phyloP scores from a whole-genome alignment of 129 eudicot species.

The Centaurea solstitialis region DNA sequence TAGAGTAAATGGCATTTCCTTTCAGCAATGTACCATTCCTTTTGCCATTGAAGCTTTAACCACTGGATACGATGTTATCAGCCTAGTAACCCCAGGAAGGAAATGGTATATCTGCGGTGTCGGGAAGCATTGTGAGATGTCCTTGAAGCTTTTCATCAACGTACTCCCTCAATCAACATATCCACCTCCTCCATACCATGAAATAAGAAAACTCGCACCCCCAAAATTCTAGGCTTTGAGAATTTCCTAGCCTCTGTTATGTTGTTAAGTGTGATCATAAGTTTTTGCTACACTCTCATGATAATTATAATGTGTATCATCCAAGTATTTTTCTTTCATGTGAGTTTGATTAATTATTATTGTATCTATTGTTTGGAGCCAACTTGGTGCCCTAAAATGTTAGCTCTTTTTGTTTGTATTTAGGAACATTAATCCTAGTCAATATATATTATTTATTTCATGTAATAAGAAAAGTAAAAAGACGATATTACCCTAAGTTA shows the following conservation, averaged over 20 bases:
- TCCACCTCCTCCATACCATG: conserved; percentile 26
- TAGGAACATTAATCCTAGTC: neutral
- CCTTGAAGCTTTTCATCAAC: conserved; percentile 37
- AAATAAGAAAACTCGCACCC: conserved; percentile 14
- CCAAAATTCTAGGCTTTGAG: conserved; percentile 15
- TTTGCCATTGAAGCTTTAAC: conserved; percentile 18
- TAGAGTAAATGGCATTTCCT: conserved; percentile 30
- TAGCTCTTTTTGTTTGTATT: neutral
- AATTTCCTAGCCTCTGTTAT: neutral
- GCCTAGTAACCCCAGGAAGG: conserved; percentile 29
- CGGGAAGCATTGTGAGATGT: conserved; percentile 25
- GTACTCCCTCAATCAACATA: conserved; percentile 26
- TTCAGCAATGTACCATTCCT: conserved; percentile 26
- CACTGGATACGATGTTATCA: conserved; percentile 32
- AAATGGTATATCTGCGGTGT: conserved; percentile 49
- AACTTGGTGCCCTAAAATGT: neutral
- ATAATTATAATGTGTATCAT: neutral
- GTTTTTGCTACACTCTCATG: too few relatives aligned
- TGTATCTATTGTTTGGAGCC: neutral
- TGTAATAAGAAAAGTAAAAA: too few relatives aligned
- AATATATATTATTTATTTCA: too few relatives aligned
- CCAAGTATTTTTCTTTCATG: neutral
- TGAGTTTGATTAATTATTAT: neutral
- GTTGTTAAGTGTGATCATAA: neutral
- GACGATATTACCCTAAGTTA: too few relatives aligned